Conservation (phyloP, 768 basidiomycete genomes). For the Leccinum rimulosum region DNA sequence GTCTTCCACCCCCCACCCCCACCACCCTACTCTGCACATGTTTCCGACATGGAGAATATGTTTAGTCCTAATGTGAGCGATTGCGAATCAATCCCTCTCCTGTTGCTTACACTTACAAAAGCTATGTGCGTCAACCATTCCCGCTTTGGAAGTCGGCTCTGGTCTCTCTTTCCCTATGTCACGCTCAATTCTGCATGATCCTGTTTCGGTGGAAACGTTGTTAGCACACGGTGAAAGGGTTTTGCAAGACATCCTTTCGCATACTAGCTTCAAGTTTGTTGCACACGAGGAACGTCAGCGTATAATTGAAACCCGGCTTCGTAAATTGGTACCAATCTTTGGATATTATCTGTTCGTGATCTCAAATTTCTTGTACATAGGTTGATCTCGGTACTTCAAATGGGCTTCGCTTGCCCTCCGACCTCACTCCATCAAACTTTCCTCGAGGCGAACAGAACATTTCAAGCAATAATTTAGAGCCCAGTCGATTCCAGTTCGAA, state of each 20-base stretch:
- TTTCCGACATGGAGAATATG: not conserved
- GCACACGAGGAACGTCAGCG: not conserved
- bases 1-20: too few species aligned
- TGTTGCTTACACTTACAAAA: not conserved
- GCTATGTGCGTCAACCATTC: not conserved
- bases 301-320: not conserved
- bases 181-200: not conserved
- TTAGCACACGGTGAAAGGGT: not conserved
- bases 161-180: not conserved
- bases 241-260: not conserved
- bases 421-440: not conserved
- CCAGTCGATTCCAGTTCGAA: not conserved
- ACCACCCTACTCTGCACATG: not conserved
- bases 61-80: not conserved
- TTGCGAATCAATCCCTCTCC: not conserved
- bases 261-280: not conserved
- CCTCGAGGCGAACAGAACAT: not conserved
- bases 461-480: not conserved
- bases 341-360: too few species aligned
- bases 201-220: not conserved
- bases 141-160: too few species aligned
- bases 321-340: not conserved
- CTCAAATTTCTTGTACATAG: not conserved
- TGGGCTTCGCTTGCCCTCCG: not conserved
- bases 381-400: not conserved